phyloP scores from a whole-genome alignment of 2,329 filamentous ascomycete species.

The Fonsecaea nubica region DNA sequence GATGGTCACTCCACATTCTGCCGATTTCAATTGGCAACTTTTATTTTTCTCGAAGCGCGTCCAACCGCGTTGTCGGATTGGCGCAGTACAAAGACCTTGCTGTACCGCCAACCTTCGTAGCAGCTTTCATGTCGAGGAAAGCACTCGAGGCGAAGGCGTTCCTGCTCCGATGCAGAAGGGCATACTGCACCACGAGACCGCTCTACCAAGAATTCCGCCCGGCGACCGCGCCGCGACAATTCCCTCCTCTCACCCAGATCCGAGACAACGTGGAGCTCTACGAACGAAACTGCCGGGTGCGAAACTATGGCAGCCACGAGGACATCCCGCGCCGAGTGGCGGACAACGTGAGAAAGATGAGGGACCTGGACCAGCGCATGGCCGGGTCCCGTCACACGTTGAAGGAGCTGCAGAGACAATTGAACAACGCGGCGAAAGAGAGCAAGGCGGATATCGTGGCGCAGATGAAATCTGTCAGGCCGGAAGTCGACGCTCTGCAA shows the following conservation, averaged over 20 bases:
- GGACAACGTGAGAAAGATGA: constrained; percentile 47
- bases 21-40: neutral
- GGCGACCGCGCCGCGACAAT: constrained; percentile 76
- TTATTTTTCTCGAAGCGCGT: neutral
- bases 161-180: constrained; percentile 33
- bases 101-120: neutral
- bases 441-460: constrained; percentile 33
- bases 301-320: constrained; percentile 73
- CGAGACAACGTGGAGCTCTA: constrained; percentile 82
- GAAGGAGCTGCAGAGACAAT: constrained; percentile 52
- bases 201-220: constrained; percentile 55
- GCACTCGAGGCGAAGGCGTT: constrained; percentile 25
- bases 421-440: constrained; percentile 47
- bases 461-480: constrained; percentile 31
- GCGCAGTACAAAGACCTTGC: neutral
- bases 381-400: constrained; percentile 51
- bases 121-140: constrained; percentile 22
- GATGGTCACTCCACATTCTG: neutral
- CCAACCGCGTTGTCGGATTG: neutral
- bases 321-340: constrained; percentile 60
- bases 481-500: constrained; percentile 43
- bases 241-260: constrained; percentile 86
- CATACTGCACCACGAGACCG: constrained; percentile 23
- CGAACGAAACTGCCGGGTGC: constrained; percentile 79
- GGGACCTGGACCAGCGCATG: constrained; percentile 49